Base-by-base conservation (phyloP, 169 alveolate species). In the Plasmodium gallinaceum region DNA sequence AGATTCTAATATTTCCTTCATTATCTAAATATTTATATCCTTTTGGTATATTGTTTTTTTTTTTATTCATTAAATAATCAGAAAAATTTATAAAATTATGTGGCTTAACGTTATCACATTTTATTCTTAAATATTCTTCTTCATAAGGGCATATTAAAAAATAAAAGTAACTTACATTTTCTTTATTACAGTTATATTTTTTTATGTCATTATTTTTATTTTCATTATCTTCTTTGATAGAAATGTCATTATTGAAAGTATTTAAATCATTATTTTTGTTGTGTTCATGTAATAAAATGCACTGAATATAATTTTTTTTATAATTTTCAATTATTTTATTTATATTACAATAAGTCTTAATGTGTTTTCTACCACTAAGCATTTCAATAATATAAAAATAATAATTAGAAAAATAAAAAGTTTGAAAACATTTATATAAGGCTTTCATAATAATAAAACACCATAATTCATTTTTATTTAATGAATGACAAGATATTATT, bases 291-390 rank as follows among this genome's bases (percentile, higher is more conserved):
- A 72, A 32, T 9, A 72, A 4, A 18, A 72, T 18, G 20, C 52
- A 14, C 9, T 72, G 68, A 32, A 72, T 72, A 52, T 10, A 24
- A 72, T 72, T 72, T 32, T 72, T 26, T 22, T 72, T 37, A 70
- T 70, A 24, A 37, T 52, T 72, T 12, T 37, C 7, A 52, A 72
- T 26, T 14, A 54, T 72, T 10, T 72, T 20, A 54, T 72, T 72
- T 3, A 51, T n/a, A 72, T 37, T 51, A 39, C 7, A 57, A 16
- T 24, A 4, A 24, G 72, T 20, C 9, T 54, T 54, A 7, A 68
- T 66, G 52, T 3, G 68, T 48, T 83, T 83, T 9, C 51, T 58
- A 45, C 91, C 91, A 43, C 85, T 83, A 66, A 83, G 43, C 83
- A 83, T 68, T 46, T 83, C 91, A 45, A 83, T 26, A 9, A 83